phyloP scores from a whole-genome alignment of 2,329 filamentous ascomycete genomes.

The Botrytis tulipae region DNA sequence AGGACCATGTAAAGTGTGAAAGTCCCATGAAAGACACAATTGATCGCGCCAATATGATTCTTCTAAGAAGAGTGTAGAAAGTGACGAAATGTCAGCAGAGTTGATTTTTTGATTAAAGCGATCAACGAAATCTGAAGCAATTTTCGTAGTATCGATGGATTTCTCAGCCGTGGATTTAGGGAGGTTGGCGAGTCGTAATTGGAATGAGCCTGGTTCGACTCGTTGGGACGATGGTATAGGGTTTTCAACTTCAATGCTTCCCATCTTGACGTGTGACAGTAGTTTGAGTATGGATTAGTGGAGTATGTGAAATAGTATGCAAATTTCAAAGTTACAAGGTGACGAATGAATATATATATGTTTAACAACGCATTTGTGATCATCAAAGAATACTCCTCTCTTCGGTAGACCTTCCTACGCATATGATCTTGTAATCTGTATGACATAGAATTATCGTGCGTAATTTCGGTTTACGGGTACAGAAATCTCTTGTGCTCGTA shows the following conservation, averaged over 20 bases:
- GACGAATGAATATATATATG: not conserved
- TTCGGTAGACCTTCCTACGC: not conserved
- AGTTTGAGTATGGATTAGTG: not conserved
- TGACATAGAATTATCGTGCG: not conserved
- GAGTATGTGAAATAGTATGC: not conserved
- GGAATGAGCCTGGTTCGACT: constrained; percentile 33
- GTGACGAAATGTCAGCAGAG: constrained; percentile 38
- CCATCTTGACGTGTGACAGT: constrained; percentile 25
- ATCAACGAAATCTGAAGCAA: constrained; percentile 25
- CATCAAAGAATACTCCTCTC: not conserved
- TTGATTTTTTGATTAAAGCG: constrained; percentile 43
- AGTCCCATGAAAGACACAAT: constrained; percentile 55
- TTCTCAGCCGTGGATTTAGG: constrained; percentile 21
- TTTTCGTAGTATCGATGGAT: constrained; percentile 22
- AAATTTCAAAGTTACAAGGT: not conserved
- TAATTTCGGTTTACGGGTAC: not conserved
- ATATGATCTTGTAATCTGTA: not conserved
- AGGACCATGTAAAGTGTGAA: constrained; percentile 50
- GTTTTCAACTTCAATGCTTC: constrained; percentile 22
- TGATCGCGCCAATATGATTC: constrained; percentile 60
- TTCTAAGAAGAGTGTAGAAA: constrained; percentile 44
- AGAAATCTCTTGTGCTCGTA: not conserved
- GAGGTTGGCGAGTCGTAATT: constrained; percentile 27
- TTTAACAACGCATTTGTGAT: too few relatives aligned
- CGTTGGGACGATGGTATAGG: constrained; percentile 27